These are phyloP conservation scores for Drechslerella dactyloides DNA, from an alignment of 2,329 filamentous ascomycete species.

Conservation along the genomic window DNA sequence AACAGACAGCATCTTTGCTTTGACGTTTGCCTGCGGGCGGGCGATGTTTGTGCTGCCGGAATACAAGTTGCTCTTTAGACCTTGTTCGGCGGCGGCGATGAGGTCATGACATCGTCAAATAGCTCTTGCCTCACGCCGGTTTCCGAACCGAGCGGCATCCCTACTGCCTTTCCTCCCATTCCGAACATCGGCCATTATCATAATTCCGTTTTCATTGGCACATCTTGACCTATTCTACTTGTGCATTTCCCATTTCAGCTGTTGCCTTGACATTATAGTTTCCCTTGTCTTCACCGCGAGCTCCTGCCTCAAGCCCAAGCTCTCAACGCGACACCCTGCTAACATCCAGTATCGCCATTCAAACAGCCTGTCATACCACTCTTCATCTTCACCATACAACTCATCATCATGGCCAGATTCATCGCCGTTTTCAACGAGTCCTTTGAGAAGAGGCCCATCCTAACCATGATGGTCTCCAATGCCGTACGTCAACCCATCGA, in stretches of 20 bases:
- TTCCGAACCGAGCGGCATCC: conserved; percentile 8
- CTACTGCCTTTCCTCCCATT: background rate
- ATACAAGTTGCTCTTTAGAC: background rate
- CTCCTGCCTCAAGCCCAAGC: background rate
- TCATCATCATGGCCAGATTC: conserved; percentile 81
- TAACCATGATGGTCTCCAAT: conserved; percentile 99
- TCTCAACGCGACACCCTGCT: conserved; percentile 52
- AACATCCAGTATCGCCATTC: conserved; percentile 52
- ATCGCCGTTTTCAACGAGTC: conserved; percentile 89
- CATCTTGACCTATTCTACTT: background rate
- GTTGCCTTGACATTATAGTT: background rate
- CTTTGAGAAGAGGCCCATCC: conserved; percentile 90
- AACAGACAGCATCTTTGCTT: background rate
- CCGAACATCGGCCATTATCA: background rate
- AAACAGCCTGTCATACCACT: conserved; percentile 82
- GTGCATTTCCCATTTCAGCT: background rate
- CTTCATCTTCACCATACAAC: conserved; percentile 83
- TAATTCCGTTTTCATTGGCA: background rate
- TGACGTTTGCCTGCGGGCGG: background rate
- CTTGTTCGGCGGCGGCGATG: conserved; percentile 27
- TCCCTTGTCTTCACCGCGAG: background rate
- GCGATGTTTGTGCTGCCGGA: conserved; percentile 2
- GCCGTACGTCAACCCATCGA: conserved; percentile 68
- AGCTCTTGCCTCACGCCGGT: conserved; percentile 30
- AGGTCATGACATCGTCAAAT: conserved; percentile 50